Base-by-base conservation (phyloP, 768 basidiomycete genomes). In the Podaxis sp. region DNA sequence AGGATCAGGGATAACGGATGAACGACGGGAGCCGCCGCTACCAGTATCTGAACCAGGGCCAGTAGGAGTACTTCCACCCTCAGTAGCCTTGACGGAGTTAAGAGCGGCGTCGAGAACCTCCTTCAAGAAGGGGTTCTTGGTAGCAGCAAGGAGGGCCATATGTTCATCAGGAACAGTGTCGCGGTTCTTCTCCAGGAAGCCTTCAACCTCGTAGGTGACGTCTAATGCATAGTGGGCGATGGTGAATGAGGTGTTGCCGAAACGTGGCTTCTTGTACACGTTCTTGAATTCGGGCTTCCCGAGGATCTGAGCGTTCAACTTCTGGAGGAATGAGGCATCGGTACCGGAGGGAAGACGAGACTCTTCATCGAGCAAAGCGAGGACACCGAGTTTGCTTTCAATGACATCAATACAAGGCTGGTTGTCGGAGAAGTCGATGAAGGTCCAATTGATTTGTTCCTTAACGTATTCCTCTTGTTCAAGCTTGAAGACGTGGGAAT, bases 401-500 rank as follows among this genome's bases (percentile, higher is more conserved):
- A 99, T 98, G 65, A 97, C 89, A 72, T 99, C 93, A 75, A 99
- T 99, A 74, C 96, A 98, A 47, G 94, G 94, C 71, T 98, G 97
- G 71, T 99, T 99, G 76, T 99, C 97, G 9, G 93, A 93, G 75
- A 97, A 99, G 70, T 98, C 96, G 73, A 99, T 99, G 77, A 98
- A 98, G 8, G 93, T 98, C 97, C 97, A 99, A 73, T 97, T 94
- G 73, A 99, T 99, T 75, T 97, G 83, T 73, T 99, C 97, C 66
- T 96, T 93, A 56, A 98, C 87, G 71, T 99, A 99, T 77, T 99
- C 97, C 73, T 98, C 97, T 79, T 99, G 97, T 73, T 99, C 97
- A 46, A 99, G 86, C 81, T 98, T 96, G 85, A 94, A 95, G 54
- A 99, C 97, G 72, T 99, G 97, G 1, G 96, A 97, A 69, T 98